Evolutionary conservation across 495 filamentous ascomycete genomes (phyloP).

Genomic region (Tetracladium setigerum): DNA sequence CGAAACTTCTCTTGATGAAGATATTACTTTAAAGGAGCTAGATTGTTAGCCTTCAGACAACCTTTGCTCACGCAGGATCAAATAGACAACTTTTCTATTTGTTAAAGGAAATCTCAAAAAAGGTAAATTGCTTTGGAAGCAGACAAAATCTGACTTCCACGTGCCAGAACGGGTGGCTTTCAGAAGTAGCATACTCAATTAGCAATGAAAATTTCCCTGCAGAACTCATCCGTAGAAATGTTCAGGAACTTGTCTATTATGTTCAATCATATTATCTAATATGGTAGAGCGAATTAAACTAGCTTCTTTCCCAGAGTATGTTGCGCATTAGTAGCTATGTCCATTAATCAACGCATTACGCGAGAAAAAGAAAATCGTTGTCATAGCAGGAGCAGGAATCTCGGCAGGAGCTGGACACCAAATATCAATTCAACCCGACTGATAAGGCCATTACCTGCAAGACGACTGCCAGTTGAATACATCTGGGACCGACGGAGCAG

Average conservation of each 20-base stretch:
- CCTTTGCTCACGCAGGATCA: neutral
- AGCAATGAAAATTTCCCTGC: neutral
- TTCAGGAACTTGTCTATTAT: neutral
- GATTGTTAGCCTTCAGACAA: conserved; percentile 8
- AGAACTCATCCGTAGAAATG: neutral
- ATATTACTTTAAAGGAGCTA: conserved; percentile 9
- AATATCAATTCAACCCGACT: no score
- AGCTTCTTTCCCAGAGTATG: conserved; percentile 3
- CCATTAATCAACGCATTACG: conserved; percentile 9
- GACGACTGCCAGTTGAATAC: no score
- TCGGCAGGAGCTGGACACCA: neutral
- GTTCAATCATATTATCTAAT: neutral
- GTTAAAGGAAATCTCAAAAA: no score
- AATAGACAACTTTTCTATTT: neutral
- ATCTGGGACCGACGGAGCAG: no score
- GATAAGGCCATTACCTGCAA: no score
- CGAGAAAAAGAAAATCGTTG: conserved; percentile 10
- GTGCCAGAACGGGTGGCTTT: neutral
- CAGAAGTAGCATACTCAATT: neutral
- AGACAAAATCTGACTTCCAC: neutral
- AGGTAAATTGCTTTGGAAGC: neutral
- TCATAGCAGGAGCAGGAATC: conserved; percentile 9
- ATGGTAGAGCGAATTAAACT: conserved; percentile 4
- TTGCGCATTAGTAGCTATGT: conserved; percentile 2
- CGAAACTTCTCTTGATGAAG: conserved; percentile 6